phyloP scores from a whole-genome alignment of 2,329 filamentous ascomycete species.

The Fonsecaea pedrosoi region DNA sequence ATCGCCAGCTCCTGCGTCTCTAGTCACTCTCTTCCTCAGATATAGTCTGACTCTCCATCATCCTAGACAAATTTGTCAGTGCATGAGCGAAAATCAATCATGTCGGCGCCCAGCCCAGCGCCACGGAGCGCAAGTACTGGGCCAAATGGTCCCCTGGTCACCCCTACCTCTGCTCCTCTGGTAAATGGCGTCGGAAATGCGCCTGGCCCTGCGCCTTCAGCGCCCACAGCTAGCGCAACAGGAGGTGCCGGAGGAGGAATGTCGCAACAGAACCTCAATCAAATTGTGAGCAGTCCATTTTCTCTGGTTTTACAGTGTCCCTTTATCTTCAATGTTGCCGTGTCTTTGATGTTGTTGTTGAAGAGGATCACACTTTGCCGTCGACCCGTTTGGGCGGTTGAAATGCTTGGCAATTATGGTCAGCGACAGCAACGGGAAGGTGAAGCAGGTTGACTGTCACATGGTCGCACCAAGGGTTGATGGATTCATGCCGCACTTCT shows the following conservation, averaged over 20 bases:
- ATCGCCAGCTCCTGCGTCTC: neutral
- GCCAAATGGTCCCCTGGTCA: conserved; percentile 56
- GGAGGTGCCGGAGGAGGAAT: conserved; percentile 53
- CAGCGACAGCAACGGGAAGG: neutral
- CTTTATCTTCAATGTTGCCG: neutral
- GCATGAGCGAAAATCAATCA: conserved; percentile 40
- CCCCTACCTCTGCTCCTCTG: conserved; percentile 38
- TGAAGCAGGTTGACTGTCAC: neutral
- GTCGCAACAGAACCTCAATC: conserved; percentile 89
- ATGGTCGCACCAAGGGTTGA: neutral
- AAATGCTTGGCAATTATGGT: neutral
- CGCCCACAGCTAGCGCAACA: conserved; percentile 40
- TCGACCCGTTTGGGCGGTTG: neutral
- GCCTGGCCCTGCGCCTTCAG: conserved; percentile 43
- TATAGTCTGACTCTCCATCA: neutral
- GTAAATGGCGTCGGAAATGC: conserved; percentile 44
- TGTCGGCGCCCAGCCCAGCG: conserved; percentile 58
- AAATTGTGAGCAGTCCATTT: conserved; percentile 74
- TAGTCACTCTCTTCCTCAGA: neutral
- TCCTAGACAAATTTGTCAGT: neutral
- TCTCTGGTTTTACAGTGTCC: neutral
- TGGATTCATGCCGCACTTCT: neutral
- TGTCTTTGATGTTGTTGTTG: neutral
- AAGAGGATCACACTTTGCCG: neutral
- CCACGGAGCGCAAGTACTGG: conserved; percentile 58